Base-by-base conservation (phyloP, 176 grass and related monocot species). In the Triticum dicoccoides region DNA sequence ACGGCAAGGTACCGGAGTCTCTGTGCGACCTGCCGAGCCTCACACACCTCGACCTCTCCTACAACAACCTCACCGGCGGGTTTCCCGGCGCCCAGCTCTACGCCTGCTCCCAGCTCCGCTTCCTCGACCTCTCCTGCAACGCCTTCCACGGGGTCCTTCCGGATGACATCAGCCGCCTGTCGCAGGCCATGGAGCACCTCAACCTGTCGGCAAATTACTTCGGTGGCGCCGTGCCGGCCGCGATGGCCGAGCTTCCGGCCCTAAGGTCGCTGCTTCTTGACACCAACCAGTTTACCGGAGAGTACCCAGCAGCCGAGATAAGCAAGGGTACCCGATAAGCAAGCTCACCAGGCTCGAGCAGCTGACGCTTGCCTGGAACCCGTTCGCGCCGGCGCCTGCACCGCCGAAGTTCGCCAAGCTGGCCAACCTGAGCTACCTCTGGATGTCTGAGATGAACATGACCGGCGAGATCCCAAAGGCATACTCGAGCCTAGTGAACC, bases 111-210 rank as follows among this genome's bases (percentile, higher is more conserved):
- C 30, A 68, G 6, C 88, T 93, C 20, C 34, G 49, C 5, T 37
- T 47, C 13, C 61, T 93, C 2, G 38, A 88, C 56, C 24, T 93
- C 41, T 82, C 91, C 14, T 14, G 69, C 27, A 93, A 93, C 78
- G 27, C 27, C 64, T 86, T 93, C 63, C 64, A 72, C 59, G 88
- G 91, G 14, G 11, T 20, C 0, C 35, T 93, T 11, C 88, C 91
- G 4, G 5, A 5, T 27, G 54, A 87, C 30, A 82, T 93, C 73
- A 41, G 66, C 61, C 29, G 49, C 17, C 41, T 90, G 12, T 70
- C 85, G 4, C 38, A 13, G 7, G 49, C 13, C 24, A 67, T 89
- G 66, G 29, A 61, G 33, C 33, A 84, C 18, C 58, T 92, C 10
- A 54, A 87, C 82, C 59, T 92, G 39, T 73, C 65, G 3, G 6